These are phyloP conservation scores for Hibiscus trionum DNA, from an alignment of 345 rosid species.

Conservation along the genomic window DNA sequence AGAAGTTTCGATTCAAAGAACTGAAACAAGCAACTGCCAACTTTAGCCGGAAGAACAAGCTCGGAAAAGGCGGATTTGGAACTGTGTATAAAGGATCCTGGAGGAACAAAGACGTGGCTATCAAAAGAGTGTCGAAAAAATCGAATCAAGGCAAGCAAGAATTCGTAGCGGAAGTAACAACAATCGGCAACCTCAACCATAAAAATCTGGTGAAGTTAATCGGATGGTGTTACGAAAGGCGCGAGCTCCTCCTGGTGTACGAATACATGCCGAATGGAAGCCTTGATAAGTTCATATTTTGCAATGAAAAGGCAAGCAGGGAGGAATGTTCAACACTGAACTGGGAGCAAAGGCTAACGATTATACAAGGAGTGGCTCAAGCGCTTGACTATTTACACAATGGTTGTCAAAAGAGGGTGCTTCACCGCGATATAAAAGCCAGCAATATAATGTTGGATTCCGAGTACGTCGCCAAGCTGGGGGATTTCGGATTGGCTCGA, in stretches of 20 bases:
- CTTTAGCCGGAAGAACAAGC: not conserved
- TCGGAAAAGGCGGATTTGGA: not conserved
- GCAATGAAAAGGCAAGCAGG: not conserved
- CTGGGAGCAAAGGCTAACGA: not conserved
- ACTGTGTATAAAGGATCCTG: not conserved
- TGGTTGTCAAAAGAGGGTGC: not conserved
- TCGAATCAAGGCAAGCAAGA: not conserved
- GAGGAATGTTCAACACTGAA: not conserved
- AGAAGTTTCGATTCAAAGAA: not conserved
- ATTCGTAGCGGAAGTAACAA: not conserved
- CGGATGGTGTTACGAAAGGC: not conserved
- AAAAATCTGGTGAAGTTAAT: not conserved
- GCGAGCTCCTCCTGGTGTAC: not conserved
- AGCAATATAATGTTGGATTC: not conserved
- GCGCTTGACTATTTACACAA: not conserved
- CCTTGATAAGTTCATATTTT: not conserved
- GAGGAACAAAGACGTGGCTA: not conserved
- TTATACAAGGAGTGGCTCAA: not conserved
- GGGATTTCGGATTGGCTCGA: slow-evolving; percentile 4
- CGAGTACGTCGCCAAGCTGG: not conserved
- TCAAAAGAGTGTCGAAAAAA: not conserved
- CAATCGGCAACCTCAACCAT: not conserved
- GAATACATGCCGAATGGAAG: slow-evolving; percentile 1
- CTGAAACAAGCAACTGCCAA: not conserved
- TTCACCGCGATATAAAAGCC: not conserved